A percentile compares a stretch with the other conserved stretches of the same genome.
phyloP scores from a whole-genome alignment of 2,329 filamentous ascomycete genomes.

The Fusarium globosum region DNA sequence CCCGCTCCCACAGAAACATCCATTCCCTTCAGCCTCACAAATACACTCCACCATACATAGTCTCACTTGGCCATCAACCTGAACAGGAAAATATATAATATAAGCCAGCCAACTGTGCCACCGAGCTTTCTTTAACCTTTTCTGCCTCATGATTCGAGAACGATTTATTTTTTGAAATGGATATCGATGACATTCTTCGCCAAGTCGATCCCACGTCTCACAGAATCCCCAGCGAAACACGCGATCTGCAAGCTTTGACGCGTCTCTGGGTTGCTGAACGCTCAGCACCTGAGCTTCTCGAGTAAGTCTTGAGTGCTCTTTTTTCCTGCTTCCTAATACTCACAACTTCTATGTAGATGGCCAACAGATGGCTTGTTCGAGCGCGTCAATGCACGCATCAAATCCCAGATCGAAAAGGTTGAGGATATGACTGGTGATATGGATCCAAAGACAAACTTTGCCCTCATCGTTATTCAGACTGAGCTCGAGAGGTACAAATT shows the following conservation, averaged over 20 bases:
- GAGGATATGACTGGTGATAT: conserved; percentile 84
- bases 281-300: conserved; percentile 87
- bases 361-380: conserved; percentile 80
- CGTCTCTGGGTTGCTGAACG: conserved; percentile 94
- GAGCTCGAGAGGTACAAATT: conserved; percentile 96
- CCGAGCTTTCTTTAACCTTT: neutral
- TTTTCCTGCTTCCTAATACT: neutral
- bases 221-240: conserved; percentile 66
- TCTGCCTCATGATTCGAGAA: neutral
- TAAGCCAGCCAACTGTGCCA: neutral
- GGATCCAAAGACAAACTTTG: conserved; percentile 92
- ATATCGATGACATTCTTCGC: conserved; percentile 83
- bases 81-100: neutral
- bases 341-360: conserved; percentile 66
- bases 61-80: conserved; percentile 2
- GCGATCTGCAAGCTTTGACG: conserved; percentile 89
- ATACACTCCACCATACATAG: conserved; percentile 23
- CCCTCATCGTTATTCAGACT: conserved; percentile 93
- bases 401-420: conserved; percentile 75
- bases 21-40: conserved; percentile 12
- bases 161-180: conserved; percentile 61
- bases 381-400: conserved; percentile 79
- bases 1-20: conserved; percentile 30
- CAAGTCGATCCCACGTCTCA: conserved; percentile 73
- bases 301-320: conserved; percentile 59